Conservation (phyloP, 2,329 filamentous ascomycete genomes). For the Alternaria sp. region DNA sequence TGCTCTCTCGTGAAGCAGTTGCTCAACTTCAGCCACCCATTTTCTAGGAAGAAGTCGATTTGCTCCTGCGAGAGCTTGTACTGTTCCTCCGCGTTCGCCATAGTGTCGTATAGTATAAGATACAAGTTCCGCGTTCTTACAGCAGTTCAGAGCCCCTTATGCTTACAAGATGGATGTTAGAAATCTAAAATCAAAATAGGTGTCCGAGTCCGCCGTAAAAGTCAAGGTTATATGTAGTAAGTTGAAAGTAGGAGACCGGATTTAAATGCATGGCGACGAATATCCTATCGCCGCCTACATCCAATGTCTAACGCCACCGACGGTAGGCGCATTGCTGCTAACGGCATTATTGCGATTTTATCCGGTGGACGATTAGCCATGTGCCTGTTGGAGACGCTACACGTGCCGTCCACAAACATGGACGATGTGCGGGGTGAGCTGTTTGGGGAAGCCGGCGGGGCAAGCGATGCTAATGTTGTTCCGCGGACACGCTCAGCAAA, state of each 20-base stretch:
- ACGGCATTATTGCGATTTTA: slow-evolving; percentile 30
- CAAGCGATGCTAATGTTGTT: neutral
- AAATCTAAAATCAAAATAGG: neutral
- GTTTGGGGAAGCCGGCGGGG: slow-evolving; percentile 32
- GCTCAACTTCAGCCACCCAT: slow-evolving; percentile 64
- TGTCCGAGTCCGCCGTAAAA: neutral
- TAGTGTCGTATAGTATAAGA: neutral
- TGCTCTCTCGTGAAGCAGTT: slow-evolving; percentile 61
- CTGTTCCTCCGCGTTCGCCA: slow-evolving; percentile 28
- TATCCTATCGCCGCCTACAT: neutral
- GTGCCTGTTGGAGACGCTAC: slow-evolving; percentile 9
- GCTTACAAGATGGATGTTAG: neutral
- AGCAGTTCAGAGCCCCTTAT: neutral
- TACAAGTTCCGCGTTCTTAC: neutral
- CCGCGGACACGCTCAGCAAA: neutral
- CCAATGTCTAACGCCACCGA: neutral
- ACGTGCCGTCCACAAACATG: slow-evolving; percentile 18
- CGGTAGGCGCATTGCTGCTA: slow-evolving; percentile 12
- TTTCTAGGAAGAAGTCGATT: slow-evolving; percentile 62
- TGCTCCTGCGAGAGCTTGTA: slow-evolving; percentile 55
- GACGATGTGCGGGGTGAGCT: slow-evolving; percentile 25
- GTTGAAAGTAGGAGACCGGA: slow-evolving; percentile 2
- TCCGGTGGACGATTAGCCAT: slow-evolving; percentile 34
- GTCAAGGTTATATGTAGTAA: slow-evolving; percentile 9
- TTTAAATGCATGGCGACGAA: neutral